phyloP scores from a whole-genome alignment of 371 early-diverging fungal genomes.

The Smittium culicis region DNA sequence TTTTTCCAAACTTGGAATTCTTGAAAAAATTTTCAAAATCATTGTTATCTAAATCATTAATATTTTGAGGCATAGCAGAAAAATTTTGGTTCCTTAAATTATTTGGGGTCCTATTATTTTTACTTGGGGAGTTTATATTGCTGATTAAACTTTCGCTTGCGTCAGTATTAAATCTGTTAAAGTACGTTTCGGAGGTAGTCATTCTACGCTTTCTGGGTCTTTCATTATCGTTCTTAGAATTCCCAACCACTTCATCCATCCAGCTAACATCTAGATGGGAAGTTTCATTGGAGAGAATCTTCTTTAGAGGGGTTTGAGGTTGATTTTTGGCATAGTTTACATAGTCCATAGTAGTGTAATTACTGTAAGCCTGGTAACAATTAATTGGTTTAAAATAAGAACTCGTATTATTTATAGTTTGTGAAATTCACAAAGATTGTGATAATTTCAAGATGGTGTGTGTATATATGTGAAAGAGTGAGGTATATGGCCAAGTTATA shows the following conservation, averaged over 20 bases:
- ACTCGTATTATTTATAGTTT: too few species aligned
- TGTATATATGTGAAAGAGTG: too few species aligned
- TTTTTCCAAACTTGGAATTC: neutral
- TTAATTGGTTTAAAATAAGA: too few species aligned
- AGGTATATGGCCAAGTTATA: too few species aligned
- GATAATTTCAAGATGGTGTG: too few species aligned
- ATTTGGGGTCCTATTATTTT: neutral
- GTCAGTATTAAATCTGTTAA: neutral
- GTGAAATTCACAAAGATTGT: too few species aligned
- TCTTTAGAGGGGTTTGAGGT: neutral
- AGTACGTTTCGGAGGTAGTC: neutral
- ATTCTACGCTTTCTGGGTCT: slow-evolving; percentile 11
- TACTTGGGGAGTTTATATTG: neutral
- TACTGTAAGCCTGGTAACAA: neutral
- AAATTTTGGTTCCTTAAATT: neutral
- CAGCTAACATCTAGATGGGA: neutral
- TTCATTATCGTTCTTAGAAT: neutral
- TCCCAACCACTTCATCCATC: neutral
- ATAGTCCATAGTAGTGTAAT: neutral
- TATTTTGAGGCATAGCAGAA: neutral
- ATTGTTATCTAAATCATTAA: neutral
- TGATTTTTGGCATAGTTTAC: neutral
- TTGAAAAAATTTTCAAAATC: neutral
- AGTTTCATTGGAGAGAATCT: neutral
- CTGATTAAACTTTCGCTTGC: neutral